Evolutionary conservation across 352 stramenopile species (phyloP).

Genomic region (Pythium dissimile): DNA sequence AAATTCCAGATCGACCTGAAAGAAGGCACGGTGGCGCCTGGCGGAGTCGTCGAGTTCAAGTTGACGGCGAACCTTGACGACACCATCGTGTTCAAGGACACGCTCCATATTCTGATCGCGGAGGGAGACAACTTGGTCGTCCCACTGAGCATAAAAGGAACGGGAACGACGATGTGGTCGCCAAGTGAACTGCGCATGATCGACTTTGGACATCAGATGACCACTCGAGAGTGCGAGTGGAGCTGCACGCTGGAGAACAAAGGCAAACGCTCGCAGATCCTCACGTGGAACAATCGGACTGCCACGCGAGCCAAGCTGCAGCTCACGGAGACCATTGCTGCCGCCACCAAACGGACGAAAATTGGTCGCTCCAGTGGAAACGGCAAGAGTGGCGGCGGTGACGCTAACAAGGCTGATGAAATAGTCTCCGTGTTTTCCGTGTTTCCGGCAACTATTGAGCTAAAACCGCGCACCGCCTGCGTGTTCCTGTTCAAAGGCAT

Average conservation of each 20-base stretch:
- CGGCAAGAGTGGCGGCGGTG: neutral
- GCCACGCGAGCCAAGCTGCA: constrained; percentile 16
- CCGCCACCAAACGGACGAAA: constrained; percentile 23
- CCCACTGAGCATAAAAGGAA: constrained; percentile 87
- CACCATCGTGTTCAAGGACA: constrained; percentile 89
- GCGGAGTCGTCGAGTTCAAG: constrained; percentile 64
- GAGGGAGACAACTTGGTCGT: constrained; percentile 91
- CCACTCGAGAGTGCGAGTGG: constrained; percentile 83
- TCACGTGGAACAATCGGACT: constrained; percentile 91
- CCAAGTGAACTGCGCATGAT: constrained; percentile 84
- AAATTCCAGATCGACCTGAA: constrained; percentile 91
- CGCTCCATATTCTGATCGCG: constrained; percentile 91
- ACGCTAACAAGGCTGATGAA: constrained; percentile 13
- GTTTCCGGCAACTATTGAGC: constrained; percentile 87
- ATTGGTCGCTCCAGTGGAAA: neutral
- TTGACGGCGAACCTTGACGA: constrained; percentile 93
- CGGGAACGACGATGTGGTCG: constrained; percentile 93
- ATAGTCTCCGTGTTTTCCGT: constrained; percentile 84
- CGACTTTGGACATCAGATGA: constrained; percentile 93
- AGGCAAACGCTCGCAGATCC: constrained; percentile 86
- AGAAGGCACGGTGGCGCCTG: constrained; percentile 82
- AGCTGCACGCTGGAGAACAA: constrained; percentile 95
- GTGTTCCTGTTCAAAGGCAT: constrained; percentile 92
- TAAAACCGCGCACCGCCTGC: constrained; percentile 92
- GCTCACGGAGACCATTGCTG: constrained; percentile 8